Conservation (phyloP, 1,139 yeast genomes). For the Protomyces gravidus region DNA sequence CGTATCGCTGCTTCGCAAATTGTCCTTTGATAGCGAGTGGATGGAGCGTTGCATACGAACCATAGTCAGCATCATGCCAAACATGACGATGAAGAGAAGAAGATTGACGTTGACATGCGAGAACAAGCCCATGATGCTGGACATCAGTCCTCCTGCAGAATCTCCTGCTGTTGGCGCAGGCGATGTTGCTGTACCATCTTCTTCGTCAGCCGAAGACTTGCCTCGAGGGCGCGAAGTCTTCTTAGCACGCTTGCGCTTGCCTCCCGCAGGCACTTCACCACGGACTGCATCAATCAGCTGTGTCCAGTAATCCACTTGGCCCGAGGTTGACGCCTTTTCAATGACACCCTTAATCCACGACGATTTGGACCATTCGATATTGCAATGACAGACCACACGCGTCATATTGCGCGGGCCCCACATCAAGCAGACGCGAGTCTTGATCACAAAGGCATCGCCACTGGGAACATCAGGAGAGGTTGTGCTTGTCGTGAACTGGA, state of each 20-base stretch:
- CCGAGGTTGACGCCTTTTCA: constrained; percentile 87
- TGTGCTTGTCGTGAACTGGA: constrained; percentile 63
- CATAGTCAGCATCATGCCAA: constrained; percentile 21
- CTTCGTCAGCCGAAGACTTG: not conserved
- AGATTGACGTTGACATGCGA: constrained; percentile 10
- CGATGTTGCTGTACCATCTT: not conserved
- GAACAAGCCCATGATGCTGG: constrained; percentile 1
- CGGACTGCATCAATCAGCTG: constrained; percentile 57
- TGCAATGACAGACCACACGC: constrained; percentile 57
- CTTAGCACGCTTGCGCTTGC: constrained; percentile 40
- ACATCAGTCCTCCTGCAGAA: not conserved
- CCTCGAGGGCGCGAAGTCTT: constrained; percentile 34
- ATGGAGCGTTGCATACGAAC: constrained; percentile 18
- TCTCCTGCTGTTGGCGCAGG: not conserved
- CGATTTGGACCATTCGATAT: constrained; percentile 86
- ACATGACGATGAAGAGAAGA: constrained; percentile 2
- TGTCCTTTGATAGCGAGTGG: not conserved
- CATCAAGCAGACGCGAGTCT: constrained; percentile 58
- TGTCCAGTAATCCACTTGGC: constrained; percentile 71
- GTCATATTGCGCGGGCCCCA: constrained; percentile 79
- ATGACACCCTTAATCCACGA: constrained; percentile 72
- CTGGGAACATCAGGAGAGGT: constrained; percentile 93
- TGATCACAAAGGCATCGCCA: constrained; percentile 74
- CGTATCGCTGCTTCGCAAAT: too few species aligned
- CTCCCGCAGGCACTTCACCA: constrained; percentile 33